A percentile compares a stretch with the other conserved stretches of the same genome.
phyloP scores from a whole-genome alignment of 2,329 filamentous ascomycete species.

The Aureobasidium sp. region DNA sequence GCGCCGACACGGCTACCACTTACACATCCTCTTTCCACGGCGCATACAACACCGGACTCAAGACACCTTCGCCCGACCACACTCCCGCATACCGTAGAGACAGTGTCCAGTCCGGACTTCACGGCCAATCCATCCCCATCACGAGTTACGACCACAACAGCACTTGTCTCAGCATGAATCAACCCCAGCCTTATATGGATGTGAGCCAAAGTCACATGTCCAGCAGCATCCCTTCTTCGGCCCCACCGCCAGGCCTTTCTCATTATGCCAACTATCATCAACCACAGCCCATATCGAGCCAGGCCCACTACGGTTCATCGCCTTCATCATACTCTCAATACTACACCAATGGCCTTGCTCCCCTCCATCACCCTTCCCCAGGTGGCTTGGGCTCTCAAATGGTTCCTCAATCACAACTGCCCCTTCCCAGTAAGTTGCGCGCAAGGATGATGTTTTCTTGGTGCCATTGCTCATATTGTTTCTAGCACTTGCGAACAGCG shows the following conservation, averaged over 20 bases:
- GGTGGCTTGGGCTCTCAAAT: constrained; percentile 60
- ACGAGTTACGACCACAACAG: constrained; percentile 20
- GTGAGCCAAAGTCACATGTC: constrained; percentile 26
- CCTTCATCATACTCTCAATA: constrained; percentile 71
- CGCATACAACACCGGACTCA: constrained; percentile 49
- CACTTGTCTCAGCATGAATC: constrained; percentile 65
- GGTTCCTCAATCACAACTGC: constrained; percentile 67
- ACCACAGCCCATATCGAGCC: constrained; percentile 51
- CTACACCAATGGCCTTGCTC: constrained; percentile 71
- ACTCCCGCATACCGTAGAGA: constrained; percentile 35
- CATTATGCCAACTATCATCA: constrained; percentile 65
- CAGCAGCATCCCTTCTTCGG: constrained; percentile 13
- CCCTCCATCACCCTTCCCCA: constrained; percentile 68
- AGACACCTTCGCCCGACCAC: constrained; percentile 69
- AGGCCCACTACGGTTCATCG: constrained; percentile 43
- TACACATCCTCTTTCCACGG: constrained; percentile 47
- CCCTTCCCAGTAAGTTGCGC: constrained; percentile 34
- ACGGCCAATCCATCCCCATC: constrained; percentile 15
- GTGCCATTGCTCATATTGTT: background rate
- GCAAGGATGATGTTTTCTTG: constrained; percentile 18
- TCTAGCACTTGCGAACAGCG: constrained; percentile 17
- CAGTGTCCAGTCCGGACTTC: constrained; percentile 18
- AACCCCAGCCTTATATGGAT: constrained; percentile 75
- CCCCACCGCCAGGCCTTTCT: constrained; percentile 60
- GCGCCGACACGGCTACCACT: constrained; percentile 32